Conservation (phyloP, 2,329 filamentous ascomycete species). For the Lizonia empirigonia region DNA sequence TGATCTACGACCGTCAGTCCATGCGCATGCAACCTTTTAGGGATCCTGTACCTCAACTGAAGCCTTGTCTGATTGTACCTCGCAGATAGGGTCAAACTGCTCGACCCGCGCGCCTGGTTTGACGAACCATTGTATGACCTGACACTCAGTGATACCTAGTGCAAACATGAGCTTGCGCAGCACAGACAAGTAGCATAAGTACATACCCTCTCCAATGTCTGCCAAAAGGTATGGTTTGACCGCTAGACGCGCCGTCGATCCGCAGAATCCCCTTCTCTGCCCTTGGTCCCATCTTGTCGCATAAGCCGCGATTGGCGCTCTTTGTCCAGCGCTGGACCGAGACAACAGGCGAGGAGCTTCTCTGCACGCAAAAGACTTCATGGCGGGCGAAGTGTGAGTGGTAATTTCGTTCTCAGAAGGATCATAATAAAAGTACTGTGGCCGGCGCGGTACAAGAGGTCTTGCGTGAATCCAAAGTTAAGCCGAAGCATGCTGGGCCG, state of each 20-base stretch:
- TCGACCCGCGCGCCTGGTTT: conserved; percentile 93
- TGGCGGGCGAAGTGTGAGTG: conserved; percentile 23
- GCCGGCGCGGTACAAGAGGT: conserved; percentile 20
- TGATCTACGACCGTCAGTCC: conserved; percentile 67
- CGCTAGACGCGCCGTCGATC: conserved; percentile 46
- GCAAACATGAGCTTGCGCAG: conserved; percentile 15
- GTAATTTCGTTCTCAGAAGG: conserved; percentile 20
- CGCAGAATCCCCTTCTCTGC: conserved; percentile 48
- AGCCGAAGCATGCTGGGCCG: conserved; percentile 25
- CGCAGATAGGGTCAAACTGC: conserved; percentile 96
- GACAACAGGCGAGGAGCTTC: conserved; percentile 38
- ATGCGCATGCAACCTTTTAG: background rate
- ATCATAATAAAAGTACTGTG: conserved; percentile 34
- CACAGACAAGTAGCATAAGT: background rate
- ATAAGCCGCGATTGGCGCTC: conserved; percentile 32
- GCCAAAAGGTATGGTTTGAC: conserved; percentile 82
- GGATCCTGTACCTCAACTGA: conserved; percentile 58
- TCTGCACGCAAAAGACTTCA: conserved; percentile 41
- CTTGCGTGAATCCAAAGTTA: conserved; percentile 13
- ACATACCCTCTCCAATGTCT: conserved; percentile 81
- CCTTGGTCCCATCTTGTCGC: conserved; percentile 28
- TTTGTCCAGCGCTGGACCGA: conserved; percentile 27
- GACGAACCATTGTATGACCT: conserved; percentile 99
- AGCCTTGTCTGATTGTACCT: conserved; percentile 98
- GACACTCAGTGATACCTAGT: conserved; percentile 92